Conservation (phyloP, 2,329 filamentous ascomycete genomes). For the Neofusicoccum laricinum region DNA sequence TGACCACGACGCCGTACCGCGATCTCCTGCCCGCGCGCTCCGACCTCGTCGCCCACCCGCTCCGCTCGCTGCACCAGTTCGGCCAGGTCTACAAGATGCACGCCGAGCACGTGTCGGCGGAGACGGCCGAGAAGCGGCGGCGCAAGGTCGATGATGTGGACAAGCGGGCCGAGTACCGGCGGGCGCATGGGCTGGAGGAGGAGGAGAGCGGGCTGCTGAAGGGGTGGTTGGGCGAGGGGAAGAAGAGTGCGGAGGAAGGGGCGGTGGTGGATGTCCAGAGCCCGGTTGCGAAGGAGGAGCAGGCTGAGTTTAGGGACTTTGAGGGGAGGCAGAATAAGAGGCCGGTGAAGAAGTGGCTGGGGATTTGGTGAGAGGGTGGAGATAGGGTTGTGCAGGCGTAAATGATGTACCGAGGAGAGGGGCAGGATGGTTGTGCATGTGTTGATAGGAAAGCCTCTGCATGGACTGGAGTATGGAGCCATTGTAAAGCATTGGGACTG, state of each 20-base stretch:
- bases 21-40: constrained; percentile 72
- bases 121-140: constrained; percentile 69
- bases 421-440: not conserved
- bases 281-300: constrained; percentile 27
- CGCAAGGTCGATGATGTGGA: constrained; percentile 78
- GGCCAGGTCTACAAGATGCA: constrained; percentile 74
- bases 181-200: constrained; percentile 66
- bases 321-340: constrained; percentile 43
- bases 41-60: constrained; percentile 67
- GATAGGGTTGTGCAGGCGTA: not conserved
- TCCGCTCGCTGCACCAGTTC: constrained; percentile 63
- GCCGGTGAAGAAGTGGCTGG: constrained; percentile 76
- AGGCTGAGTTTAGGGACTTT: constrained; percentile 39
- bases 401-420: not conserved
- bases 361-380: constrained; percentile 58
- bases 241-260: not conserved
- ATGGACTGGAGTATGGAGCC: not conserved
- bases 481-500: not conserved
- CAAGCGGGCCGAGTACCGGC: constrained; percentile 81
- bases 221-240: constrained; percentile 31
- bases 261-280: not conserved
- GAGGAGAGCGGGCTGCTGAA: constrained; percentile 26
- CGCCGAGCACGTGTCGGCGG: constrained; percentile 65
- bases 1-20: constrained; percentile 71
- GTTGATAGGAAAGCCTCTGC: not conserved